Conservation (phyloP, 148 eudicot species). For the Cornus kousa region DNA sequence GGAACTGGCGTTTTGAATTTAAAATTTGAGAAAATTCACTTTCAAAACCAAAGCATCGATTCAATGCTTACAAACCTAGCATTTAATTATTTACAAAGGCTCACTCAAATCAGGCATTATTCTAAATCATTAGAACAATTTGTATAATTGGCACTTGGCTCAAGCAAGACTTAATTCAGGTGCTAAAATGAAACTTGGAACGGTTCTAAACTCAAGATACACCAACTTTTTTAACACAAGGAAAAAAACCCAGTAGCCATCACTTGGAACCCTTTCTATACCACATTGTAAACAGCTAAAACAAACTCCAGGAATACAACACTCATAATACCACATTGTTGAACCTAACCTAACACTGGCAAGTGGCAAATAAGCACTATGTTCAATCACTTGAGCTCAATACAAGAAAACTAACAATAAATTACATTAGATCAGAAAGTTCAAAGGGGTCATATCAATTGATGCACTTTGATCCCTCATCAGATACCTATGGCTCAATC, state of each 20-base stretch:
- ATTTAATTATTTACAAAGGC: too few species aligned
- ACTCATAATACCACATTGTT: not conserved
- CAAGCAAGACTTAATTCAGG: too few species aligned
- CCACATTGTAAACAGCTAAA: not conserved
- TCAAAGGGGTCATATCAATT: not conserved
- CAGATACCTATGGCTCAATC: conserved; percentile 2
- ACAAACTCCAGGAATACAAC: not conserved
- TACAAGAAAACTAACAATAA: not conserved
- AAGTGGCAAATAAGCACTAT: not conserved
- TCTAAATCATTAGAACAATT: too few species aligned
- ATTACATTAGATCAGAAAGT: not conserved
- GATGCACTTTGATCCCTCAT: not conserved
- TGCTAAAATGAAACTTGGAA: not conserved
- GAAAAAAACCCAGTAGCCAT: not conserved
- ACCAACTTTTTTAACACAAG: not conserved
- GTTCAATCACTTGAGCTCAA: not conserved
- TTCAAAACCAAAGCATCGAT: too few species aligned
- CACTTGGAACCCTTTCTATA: not conserved
- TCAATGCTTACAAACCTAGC: too few species aligned
- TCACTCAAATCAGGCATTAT: too few species aligned
- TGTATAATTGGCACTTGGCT: too few species aligned
- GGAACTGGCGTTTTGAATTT: too few species aligned
- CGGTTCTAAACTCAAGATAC: not conserved
- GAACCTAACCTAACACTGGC: not conserved
- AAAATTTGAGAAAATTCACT: too few species aligned